Evolutionary conservation across 331 rosid genomes (phyloP).

Genomic region (Quercus phellos): DNA sequence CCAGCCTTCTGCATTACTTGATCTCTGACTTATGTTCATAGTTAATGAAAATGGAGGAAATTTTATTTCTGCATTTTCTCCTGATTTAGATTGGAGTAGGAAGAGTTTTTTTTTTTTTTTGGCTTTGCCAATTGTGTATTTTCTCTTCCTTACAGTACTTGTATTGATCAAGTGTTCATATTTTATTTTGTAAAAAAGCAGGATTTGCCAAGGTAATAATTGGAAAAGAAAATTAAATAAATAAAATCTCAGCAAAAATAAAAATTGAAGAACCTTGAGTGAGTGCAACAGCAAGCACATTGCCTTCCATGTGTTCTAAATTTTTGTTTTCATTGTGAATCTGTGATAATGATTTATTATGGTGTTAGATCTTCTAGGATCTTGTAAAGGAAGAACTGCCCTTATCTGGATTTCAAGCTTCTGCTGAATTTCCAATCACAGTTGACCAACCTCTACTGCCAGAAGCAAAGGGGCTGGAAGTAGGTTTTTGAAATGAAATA

Average conservation of each 20-base stretch:
- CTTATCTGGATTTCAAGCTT: not conserved
- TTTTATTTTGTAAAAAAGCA: not conserved
- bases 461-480: not conserved
- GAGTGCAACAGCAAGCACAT: constrained; percentile 15
- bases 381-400: not conserved
- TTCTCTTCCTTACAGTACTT: too few relatives aligned
- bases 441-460: not conserved
- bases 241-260: not conserved
- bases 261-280: not conserved
- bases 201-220: too few relatives aligned
- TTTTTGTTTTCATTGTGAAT: not conserved
- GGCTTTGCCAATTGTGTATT: too few relatives aligned
- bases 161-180: not conserved
- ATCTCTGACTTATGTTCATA: constrained; percentile 33
- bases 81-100: not conserved
- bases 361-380: constrained; percentile 1
- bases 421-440: not conserved
- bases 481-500: not conserved
- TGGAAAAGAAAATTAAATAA: too few relatives aligned
- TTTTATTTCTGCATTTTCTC: not conserved
- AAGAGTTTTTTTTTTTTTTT: not conserved
- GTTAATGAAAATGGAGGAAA: constrained; percentile 32
- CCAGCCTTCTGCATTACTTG: constrained; percentile 39
- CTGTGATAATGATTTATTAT: not conserved
- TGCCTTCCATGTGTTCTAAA: not conserved